Evolutionary conservation across 495 filamentous ascomycete species (phyloP).

Genomic region (Parachaetomium inaequale): DNA sequence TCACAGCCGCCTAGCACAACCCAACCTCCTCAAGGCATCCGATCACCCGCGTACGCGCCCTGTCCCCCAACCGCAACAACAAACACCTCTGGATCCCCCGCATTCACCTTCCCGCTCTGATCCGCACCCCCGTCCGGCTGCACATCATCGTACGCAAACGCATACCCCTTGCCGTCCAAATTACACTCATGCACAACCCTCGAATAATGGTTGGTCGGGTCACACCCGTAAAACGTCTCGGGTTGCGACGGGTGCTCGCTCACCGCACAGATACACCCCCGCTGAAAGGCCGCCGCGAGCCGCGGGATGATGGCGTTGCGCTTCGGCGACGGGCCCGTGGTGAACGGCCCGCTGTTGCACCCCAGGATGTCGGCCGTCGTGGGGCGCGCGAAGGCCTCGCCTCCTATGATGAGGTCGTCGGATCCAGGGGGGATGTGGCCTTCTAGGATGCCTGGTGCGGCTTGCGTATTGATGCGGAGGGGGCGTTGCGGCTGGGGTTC

Average conservation of each 20-base stretch:
- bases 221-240: constrained; percentile 52
- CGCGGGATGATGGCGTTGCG: constrained; percentile 62
- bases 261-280: constrained; percentile 54
- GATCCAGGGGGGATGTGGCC: constrained; percentile 23
- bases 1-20: too few relatives aligned
- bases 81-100: constrained; percentile 55
- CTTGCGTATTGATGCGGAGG: constrained; percentile 43
- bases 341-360: constrained; percentile 69
- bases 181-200: constrained; percentile 64
- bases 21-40: constrained; percentile 21
- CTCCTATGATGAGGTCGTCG: constrained; percentile 36
- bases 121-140: constrained; percentile 57
- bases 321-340: constrained; percentile 48
- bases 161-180: constrained; percentile 66
- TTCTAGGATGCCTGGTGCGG: constrained; percentile 30
- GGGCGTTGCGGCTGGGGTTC: not conserved
- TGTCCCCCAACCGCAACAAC: constrained; percentile 65
- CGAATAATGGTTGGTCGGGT: constrained; percentile 69
- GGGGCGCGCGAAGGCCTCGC: constrained; percentile 55
- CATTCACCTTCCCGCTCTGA: constrained; percentile 64
- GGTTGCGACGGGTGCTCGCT: constrained; percentile 51
- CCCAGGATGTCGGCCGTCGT: constrained; percentile 64
- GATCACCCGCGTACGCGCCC: constrained; percentile 26
- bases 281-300: constrained; percentile 66
- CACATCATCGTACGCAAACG: constrained; percentile 80